A percentile compares a stretch with the other conserved stretches of the same genome.
Conservation (phyloP, 2,329 filamentous ascomycete species). For the Metarhizium guizhouense region DNA sequence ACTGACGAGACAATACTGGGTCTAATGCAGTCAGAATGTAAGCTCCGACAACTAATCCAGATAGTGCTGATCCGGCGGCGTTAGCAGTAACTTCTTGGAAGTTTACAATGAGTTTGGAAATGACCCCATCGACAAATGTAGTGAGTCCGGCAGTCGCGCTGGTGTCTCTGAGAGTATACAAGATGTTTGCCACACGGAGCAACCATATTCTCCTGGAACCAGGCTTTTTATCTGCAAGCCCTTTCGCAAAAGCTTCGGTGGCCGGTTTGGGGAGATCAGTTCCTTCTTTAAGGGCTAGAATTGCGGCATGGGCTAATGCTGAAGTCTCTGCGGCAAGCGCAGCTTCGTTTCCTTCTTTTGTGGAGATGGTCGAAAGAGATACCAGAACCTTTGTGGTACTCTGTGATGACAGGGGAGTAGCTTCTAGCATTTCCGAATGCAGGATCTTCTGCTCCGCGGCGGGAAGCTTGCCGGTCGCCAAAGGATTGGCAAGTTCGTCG, state of each 20-base stretch:
- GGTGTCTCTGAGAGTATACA: constrained; percentile 46
- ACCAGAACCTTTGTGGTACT: constrained; percentile 59
- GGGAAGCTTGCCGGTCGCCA: constrained; percentile 78
- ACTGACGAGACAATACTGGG: constrained; percentile 41
- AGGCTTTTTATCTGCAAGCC: constrained; percentile 75
- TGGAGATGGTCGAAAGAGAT: constrained; percentile 57
- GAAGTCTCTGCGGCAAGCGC: constrained; percentile 69
- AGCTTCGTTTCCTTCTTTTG: constrained; percentile 82
- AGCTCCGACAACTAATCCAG: constrained; percentile 69
- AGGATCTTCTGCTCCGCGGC: constrained; percentile 76
- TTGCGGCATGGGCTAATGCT: constrained; percentile 58
- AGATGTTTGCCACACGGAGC: constrained; percentile 60
- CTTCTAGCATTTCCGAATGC: constrained; percentile 71
- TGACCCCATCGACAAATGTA: constrained; percentile 43
- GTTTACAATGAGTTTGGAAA: constrained; percentile 52
- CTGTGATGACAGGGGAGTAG: constrained; percentile 49
- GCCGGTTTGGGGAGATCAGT: constrained; percentile 56
- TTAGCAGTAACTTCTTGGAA: constrained; percentile 76
- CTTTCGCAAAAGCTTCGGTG: constrained; percentile 68
- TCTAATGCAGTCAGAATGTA: constrained; percentile 64
- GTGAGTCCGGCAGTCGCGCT: constrained; percentile 37
- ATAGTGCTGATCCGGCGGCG: constrained; percentile 70
- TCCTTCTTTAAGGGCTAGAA: constrained; percentile 51
- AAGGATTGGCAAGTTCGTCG: constrained; percentile 67
- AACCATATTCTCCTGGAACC: constrained; percentile 74